These are phyloP conservation scores for Nicotiana tomentosiformis DNA, from an alignment of 257 asterid species.

Conservation along the genomic window DNA sequence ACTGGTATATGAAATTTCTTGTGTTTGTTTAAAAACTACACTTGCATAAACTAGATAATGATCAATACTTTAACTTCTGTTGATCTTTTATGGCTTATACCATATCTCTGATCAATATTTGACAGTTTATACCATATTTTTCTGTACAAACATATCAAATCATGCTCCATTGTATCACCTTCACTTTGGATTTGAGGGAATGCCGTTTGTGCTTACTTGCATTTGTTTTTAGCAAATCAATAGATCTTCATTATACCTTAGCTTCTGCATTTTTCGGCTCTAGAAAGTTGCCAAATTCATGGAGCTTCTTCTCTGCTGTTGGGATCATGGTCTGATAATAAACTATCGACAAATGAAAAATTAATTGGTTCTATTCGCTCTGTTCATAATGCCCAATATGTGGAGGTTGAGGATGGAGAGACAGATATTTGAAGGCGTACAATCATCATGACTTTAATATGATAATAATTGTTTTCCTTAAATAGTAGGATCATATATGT, in stretches of 20 bases:
- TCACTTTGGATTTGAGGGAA: not conserved
- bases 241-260: not conserved
- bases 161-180: not conserved
- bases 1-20: not conserved
- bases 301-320: not conserved
- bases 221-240: not conserved
- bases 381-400: not conserved
- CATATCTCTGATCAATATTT: not conserved
- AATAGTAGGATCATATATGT: not conserved
- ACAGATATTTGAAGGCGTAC: too few species aligned
- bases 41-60: not conserved
- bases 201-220: not conserved
- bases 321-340: not conserved
- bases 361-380: not conserved
- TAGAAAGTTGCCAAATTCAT: not conserved
- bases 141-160: not conserved
- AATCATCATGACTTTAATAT: not conserved
- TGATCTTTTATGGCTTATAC: not conserved
- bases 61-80: not conserved
- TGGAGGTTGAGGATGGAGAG: not conserved
- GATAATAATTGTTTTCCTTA: not conserved
- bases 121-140: not conserved
- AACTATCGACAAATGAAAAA: not conserved
- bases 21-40: not conserved
- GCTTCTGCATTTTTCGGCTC: not conserved